Base-by-base conservation (phyloP, 345 rosid genomes). In the Adansonia digitata region DNA sequence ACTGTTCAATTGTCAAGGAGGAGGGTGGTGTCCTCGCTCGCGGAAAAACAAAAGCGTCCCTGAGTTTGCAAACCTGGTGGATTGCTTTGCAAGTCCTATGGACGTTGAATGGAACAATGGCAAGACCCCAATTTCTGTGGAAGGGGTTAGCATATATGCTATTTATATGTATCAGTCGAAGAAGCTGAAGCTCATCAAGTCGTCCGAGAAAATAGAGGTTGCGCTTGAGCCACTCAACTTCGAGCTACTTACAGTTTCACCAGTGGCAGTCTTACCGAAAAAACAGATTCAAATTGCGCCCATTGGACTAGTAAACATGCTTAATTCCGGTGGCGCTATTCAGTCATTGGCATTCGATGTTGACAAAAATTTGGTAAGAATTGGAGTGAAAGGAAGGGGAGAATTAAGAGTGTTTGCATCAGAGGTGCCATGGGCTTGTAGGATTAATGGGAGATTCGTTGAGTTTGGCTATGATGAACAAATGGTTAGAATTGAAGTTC, bases 1-100 rank as follows among this genome's bases (percentile, higher is more conserved):
- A 57, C 89, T 82, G 55, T 94, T 94, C 53, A 94, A 94, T 79
- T 94, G 98, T 84, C 98, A 94, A 85, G 95, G 98, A 73, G 98
- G 98, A 74, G 98, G 97, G 1, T 92, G 98, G 98, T 79, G 84
- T 75, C 86, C 87, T 0, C 87, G 88, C 80, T 77, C 86, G 11
- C 71, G 97, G 20, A 84, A 87, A 20, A 92, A 86, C 90, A 67
- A 85, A 66, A 92, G 92, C 40, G 83, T 83, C 45, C 85, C 97
- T 13, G 49, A 86, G 56, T 92, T 27, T 77, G 84, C 91, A 49
- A 82, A 78, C 53, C 51, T 61, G 52, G 75, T 91, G 65, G 83
- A 87, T 0, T 80, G 89, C 49, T 81, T 75, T 27, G 88, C 91
- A 20, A 87, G 78, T 34, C 88, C 91, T 0, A 78, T 34, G 5